These are phyloP conservation scores for Diaporthe eres DNA, from an alignment of 2,329 filamentous ascomycete genomes.

Conservation along the genomic window DNA sequence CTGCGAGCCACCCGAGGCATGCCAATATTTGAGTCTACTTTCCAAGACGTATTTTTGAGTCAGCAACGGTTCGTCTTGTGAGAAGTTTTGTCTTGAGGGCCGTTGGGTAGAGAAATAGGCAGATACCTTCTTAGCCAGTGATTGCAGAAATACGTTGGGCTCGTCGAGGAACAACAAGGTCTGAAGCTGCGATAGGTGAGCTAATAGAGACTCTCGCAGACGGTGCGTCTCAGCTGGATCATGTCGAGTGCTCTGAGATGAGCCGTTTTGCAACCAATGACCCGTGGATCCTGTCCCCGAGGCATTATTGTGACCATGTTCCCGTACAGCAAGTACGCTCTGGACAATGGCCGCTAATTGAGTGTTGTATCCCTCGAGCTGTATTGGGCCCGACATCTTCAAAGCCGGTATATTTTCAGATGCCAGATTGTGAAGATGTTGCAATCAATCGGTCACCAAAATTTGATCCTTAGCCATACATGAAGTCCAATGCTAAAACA, in stretches of 20 bases:
- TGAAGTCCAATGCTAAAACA: too few relatives aligned
- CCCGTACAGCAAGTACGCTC: neutral
- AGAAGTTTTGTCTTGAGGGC: neutral
- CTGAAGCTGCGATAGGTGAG: neutral
- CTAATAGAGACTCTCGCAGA: neutral
- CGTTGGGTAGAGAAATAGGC: neutral
- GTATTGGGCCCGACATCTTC: neutral
- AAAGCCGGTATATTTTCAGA: neutral
- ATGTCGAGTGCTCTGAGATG: neutral
- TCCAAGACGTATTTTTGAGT: neutral
- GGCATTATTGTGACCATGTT: neutral
- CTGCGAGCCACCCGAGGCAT: constrained; percentile 58
- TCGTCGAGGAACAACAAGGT: neutral
- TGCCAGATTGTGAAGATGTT: neutral
- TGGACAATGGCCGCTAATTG: constrained; percentile 12
- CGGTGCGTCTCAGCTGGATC: neutral
- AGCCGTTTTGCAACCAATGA: neutral
- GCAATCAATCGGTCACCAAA: neutral
- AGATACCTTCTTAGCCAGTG: neutral
- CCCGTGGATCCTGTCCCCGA: neutral
- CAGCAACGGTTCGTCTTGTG: neutral
- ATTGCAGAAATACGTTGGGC: neutral
- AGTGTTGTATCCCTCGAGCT: constrained; percentile 8
- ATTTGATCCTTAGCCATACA: neutral
- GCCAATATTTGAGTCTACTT: constrained; percentile 40